Conservation (phyloP, 495 filamentous ascomycete genomes). For the Talaromyces trachyspermus region DNA sequence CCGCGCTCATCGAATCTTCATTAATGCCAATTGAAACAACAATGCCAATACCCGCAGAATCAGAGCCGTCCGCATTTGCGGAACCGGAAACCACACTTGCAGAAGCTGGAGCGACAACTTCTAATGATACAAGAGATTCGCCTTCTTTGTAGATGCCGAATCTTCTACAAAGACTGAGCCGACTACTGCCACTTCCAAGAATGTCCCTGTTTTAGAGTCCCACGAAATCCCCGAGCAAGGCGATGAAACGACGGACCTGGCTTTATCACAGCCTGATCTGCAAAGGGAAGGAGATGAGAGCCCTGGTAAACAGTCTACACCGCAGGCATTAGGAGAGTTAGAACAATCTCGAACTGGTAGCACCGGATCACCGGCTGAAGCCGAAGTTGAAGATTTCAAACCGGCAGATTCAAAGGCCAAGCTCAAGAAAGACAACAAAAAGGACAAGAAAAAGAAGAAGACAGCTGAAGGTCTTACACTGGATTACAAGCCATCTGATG, state of each 20-base stretch:
- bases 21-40: not conserved
- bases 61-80: not conserved
- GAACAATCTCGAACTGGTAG: not conserved
- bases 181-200: not conserved
- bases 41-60: not conserved
- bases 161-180: not conserved
- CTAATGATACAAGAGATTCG: not conserved
- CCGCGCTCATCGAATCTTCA: not conserved
- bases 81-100: constrained; percentile 5
- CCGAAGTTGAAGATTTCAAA: not conserved
- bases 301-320: not conserved
- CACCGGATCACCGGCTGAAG: not conserved
- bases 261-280: not conserved
- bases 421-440: constrained; percentile 16
- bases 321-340: too few species aligned
- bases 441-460: constrained; percentile 9
- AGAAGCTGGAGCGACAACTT: constrained; percentile 12
- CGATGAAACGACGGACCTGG: too few species aligned
- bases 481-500: not conserved
- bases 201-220: not conserved
- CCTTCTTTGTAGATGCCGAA: not conserved
- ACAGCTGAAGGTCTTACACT: not conserved
- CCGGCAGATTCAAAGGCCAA: constrained; percentile 1
- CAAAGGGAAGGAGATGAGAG: not conserved
- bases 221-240: too few species aligned